Evolutionary conservation across 805 yeast genomes (phyloP).

Genomic region (Candida oleophila): DNA sequence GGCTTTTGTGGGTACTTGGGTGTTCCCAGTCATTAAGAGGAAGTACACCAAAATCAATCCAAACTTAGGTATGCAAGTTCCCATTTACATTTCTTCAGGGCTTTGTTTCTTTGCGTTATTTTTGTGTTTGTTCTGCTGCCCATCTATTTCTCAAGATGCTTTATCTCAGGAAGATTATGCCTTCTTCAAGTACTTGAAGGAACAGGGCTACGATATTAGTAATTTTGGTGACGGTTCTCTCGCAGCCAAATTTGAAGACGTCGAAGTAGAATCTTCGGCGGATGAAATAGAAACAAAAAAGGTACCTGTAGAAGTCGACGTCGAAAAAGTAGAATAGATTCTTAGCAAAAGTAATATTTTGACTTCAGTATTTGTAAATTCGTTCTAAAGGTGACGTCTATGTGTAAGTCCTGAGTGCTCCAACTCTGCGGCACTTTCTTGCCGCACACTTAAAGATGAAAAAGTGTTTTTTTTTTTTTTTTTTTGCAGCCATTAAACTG

Average conservation of each 20-base stretch:
- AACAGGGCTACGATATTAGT: constrained; percentile 68
- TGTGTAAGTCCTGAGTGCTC: too few species aligned
- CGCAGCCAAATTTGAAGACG: constrained; percentile 2
- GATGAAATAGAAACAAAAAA: background rate
- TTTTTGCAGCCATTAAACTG: background rate
- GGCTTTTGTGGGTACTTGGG: constrained; percentile 87
- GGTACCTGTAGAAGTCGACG: background rate
- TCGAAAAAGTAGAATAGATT: background rate
- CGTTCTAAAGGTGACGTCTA: background rate
- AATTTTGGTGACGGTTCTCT: constrained; percentile 47
- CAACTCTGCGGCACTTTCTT: background rate
- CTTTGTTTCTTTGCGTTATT: constrained; percentile 72
- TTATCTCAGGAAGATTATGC: constrained; percentile 72
- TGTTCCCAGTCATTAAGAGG: constrained; percentile 76
- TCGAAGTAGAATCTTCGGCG: background rate
- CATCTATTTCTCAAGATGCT: constrained; percentile 81
- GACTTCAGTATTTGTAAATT: too few species aligned
- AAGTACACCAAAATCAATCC: constrained; percentile 54
- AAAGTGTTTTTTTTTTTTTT: too few species aligned
- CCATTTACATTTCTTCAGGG: constrained; percentile 80
- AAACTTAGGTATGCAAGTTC: constrained; percentile 63
- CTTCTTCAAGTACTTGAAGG: constrained; percentile 64
- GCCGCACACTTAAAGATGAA: too few species aligned
- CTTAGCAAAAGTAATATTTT: too few species aligned
- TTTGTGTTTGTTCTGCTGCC: constrained; percentile 69